Percentiles rank a stretch among this genome's conserved stretches.
Conservation (phyloP, 106 monocot genomes). For the Dendrobium nobile region DNA sequence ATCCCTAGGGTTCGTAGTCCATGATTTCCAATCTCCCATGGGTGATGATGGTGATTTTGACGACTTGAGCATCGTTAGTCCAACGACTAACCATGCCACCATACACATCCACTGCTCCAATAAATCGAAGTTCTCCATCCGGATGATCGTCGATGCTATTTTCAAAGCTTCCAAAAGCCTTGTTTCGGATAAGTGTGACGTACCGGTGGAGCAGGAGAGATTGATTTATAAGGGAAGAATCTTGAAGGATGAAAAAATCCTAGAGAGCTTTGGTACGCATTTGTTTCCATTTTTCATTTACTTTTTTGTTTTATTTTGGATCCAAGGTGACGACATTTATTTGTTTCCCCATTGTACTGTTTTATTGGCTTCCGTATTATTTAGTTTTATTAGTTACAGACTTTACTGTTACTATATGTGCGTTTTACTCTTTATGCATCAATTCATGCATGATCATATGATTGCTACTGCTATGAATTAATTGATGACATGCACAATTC, state of each 20-base stretch:
- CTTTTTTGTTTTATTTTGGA: not conserved
- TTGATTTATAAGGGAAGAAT: constrained; percentile 90
- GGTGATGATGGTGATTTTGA: constrained; percentile 23
- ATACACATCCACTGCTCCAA: constrained; percentile 69
- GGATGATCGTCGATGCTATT: constrained; percentile 39
- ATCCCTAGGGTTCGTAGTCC: not conserved
- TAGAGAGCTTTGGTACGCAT: constrained; percentile 57
- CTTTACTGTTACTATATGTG: no score
- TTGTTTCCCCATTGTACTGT: not conserved
- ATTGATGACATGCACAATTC: no score
- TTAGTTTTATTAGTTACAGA: no score
- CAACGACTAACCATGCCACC: constrained; percentile 15
- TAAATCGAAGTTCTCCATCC: constrained; percentile 60
- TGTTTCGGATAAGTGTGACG: constrained; percentile 36
- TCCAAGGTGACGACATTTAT: not conserved
- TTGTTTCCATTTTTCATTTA: not conserved
- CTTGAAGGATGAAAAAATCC: constrained; percentile 82
- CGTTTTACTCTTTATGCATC: no score
- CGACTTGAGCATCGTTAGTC: not conserved
- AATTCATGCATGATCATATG: no score
- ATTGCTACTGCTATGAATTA: no score
- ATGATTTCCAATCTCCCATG: constrained; percentile 8
- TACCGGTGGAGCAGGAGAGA: constrained; percentile 62
- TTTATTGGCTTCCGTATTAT: no score
- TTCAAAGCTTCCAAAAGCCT: constrained; percentile 44